Percentiles rank a stretch among this genome's conserved stretches.
Evolutionary conservation across 2,329 filamentous ascomycete species (phyloP).

Genomic region (Alternaria brassicae): DNA sequence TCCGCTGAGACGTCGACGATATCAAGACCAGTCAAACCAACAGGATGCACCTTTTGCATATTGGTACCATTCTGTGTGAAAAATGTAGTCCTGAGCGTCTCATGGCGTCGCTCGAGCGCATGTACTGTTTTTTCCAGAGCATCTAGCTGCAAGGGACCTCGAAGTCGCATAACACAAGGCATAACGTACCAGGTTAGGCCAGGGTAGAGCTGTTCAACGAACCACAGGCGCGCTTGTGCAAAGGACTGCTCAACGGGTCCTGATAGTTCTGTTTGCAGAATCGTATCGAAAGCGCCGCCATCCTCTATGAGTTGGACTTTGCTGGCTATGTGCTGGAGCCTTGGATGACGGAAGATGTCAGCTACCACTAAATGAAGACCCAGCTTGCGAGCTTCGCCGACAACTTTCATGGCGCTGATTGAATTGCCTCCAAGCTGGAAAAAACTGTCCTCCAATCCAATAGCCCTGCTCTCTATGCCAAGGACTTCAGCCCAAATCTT

Average conservation of each 20-base stretch:
- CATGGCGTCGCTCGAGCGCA: conserved; percentile 5
- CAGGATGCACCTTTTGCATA: background rate
- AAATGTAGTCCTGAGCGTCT: conserved; percentile 6
- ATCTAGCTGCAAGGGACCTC: background rate
- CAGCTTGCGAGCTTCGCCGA: background rate
- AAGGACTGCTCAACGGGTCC: background rate
- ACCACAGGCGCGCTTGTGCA: conserved; percentile 9
- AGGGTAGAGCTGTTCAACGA: conserved; percentile 3
- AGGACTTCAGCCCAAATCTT: background rate
- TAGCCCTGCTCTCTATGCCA: background rate
- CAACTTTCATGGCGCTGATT: background rate
- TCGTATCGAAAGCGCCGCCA: background rate
- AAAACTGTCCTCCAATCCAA: background rate
- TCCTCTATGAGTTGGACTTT: too few relatives aligned
- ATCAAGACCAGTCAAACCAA: background rate
- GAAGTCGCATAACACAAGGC: background rate
- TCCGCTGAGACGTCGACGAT: background rate
- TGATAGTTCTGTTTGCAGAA: background rate
- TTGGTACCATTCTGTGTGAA: background rate
- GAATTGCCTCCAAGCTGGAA: background rate
- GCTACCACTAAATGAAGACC: background rate
- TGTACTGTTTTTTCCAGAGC: conserved; percentile 1
- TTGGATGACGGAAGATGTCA: background rate
- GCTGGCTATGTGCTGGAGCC: background rate
- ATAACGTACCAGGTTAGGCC: conserved; percentile 5